These are phyloP conservation scores for Globisporangium emineosum DNA, from an alignment of 352 stramenopile species.

Conservation along the genomic window DNA sequence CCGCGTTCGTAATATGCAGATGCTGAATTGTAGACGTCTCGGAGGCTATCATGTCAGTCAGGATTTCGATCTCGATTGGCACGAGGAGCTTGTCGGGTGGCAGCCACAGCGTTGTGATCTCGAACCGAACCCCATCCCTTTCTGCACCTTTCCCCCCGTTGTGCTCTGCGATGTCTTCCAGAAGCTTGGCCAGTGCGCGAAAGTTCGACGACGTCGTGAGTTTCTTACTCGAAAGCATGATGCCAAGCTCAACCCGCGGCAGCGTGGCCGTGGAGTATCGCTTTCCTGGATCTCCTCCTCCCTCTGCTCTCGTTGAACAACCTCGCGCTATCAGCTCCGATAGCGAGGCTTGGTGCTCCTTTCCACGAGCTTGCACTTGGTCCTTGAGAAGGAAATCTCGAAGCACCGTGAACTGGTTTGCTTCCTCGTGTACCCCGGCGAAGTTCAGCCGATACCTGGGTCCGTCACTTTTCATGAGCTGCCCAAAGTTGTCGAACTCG, in stretches of 20 bases:
- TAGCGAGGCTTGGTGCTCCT: not conserved
- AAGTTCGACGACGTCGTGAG: not conserved
- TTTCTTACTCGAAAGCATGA: not conserved
- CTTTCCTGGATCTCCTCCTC: not conserved
- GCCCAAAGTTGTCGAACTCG: slow-evolving; percentile 1
- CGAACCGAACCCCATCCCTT: not conserved
- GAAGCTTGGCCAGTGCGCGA: not conserved
- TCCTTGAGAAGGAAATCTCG: not conserved
- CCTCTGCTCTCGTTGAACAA: not conserved
- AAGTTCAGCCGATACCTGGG: slow-evolving; percentile 5
- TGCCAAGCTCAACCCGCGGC: slow-evolving; percentile 3
- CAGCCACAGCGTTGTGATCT: slow-evolving; percentile 3
- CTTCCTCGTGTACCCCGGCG: not conserved
- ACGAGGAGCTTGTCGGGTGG: not conserved
- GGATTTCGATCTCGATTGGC: not conserved
- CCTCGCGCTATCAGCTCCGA: not conserved
- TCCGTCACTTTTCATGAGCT: slow-evolving; percentile 6
- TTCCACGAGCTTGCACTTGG: not conserved
- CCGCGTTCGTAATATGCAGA: not conserved
- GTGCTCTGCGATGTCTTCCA: not conserved
- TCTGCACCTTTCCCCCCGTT: not conserved
- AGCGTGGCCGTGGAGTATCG: not conserved
- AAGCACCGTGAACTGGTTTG: not conserved
- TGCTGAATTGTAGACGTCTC: slow-evolving; percentile 6
- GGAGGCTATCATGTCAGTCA: slow-evolving; percentile 9